These are phyloP conservation scores for Thermothelomyces thermophilus DNA, from an alignment of 2,329 filamentous ascomycete genomes.

Conservation along the genomic window DNA sequence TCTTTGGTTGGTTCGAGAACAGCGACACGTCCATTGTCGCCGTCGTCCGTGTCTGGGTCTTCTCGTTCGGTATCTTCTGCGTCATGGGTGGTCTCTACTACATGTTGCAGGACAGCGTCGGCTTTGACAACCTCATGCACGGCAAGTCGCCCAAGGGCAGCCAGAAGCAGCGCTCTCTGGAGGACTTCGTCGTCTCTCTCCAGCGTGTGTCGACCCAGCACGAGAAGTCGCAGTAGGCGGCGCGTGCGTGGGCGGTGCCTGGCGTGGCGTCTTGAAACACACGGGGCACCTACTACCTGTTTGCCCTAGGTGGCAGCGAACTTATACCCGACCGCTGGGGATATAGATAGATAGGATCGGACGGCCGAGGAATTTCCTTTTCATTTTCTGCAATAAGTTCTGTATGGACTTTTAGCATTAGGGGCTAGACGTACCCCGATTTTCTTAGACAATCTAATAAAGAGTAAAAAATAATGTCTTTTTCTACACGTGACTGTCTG, in stretches of 20 bases:
- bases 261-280: neutral
- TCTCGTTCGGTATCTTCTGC: slow-evolving; percentile 77
- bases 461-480: slow-evolving; percentile 19
- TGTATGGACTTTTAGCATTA: slow-evolving; percentile 17
- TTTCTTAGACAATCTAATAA: slow-evolving; percentile 23
- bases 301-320: slow-evolving; percentile 7
- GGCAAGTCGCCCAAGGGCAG: slow-evolving; percentile 77
- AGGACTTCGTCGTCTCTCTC: slow-evolving; percentile 86
- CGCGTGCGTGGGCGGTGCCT: neutral
- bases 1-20: slow-evolving; percentile 76
- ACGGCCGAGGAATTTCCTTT: slow-evolving; percentile 16
- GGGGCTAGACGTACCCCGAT: slow-evolving; percentile 15
- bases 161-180: slow-evolving; percentile 75
- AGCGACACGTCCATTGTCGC: slow-evolving; percentile 70
- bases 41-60: slow-evolving; percentile 84
- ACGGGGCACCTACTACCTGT: slow-evolving; percentile 5
- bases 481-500: slow-evolving; percentile 4
- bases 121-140: slow-evolving; percentile 91
- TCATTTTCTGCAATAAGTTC: slow-evolving; percentile 15
- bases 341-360: slow-evolving; percentile 10
- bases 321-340: slow-evolving; percentile 1
- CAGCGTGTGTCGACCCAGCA: slow-evolving; percentile 88
- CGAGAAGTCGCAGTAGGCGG: slow-evolving; percentile 69
- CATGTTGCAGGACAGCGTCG: slow-evolving; percentile 70
- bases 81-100: slow-evolving; percentile 59